Percentiles rank a stretch among this genome's conserved stretches.
Conservation (phyloP, 495 filamentous ascomycete species). For the Trichoderma asperelloides region DNA sequence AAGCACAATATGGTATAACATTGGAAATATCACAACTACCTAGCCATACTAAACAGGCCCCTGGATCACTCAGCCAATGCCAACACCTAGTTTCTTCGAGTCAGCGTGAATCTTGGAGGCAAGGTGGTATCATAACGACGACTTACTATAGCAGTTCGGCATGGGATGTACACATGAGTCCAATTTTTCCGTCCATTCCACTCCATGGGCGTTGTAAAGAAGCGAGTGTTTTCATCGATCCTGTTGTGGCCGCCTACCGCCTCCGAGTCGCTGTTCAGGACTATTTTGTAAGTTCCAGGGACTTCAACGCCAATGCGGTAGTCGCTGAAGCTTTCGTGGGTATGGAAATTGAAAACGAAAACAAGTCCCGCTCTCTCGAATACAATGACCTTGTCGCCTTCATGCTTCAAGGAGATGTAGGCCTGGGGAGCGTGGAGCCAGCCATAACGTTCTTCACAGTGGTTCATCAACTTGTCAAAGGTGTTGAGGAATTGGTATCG, state of each 20-base stretch:
- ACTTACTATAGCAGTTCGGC: slow-evolving; percentile 77
- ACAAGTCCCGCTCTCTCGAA: slow-evolving; percentile 88
- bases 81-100: not conserved
- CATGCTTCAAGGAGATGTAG: slow-evolving; percentile 88
- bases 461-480: slow-evolving; percentile 89
- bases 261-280: slow-evolving; percentile 71
- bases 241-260: slow-evolving; percentile 74
- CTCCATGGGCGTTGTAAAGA: slow-evolving; percentile 79
- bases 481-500: slow-evolving; percentile 90
- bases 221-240: slow-evolving; percentile 66
- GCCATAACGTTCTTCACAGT: slow-evolving; percentile 76
- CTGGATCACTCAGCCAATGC: not conserved
- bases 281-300: slow-evolving; percentile 77
- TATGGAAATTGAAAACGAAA: slow-evolving; percentile 96
- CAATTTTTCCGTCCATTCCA: slow-evolving; percentile 91
- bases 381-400: slow-evolving; percentile 87
- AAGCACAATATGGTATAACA: too few species aligned
- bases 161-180: slow-evolving; percentile 84
- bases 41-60: too few species aligned
- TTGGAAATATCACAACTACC: too few species aligned
- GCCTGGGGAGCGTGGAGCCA: slow-evolving; percentile 87
- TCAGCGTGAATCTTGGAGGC: not conserved
- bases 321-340: slow-evolving; percentile 78
- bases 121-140: not conserved
- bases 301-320: slow-evolving; percentile 84